A percentile compares a stretch with the other conserved stretches of the same genome.
Conservation (phyloP, 148 eudicot genomes). For the Rhododendron kiyosumense region DNA sequence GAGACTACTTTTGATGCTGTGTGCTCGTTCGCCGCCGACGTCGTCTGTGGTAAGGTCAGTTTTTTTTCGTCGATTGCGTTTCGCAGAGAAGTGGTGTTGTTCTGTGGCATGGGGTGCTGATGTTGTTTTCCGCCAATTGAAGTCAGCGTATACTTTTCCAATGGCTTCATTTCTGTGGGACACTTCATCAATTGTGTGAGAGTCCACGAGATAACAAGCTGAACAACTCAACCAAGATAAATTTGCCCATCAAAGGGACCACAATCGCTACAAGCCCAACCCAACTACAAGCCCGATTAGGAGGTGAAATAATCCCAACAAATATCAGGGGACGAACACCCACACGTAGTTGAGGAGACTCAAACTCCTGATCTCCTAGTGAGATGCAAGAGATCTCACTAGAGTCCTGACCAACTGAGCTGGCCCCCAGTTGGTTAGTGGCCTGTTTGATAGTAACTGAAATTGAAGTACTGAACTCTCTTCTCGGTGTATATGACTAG, state of each 20-base stretch:
- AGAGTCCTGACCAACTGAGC: too few species aligned
- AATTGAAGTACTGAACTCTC: not conserved
- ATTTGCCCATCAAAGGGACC: too few species aligned
- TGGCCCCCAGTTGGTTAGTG: too few species aligned
- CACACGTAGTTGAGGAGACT: not conserved
- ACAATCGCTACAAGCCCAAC: not conserved
- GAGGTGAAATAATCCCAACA: not conserved
- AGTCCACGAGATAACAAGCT: not conserved
- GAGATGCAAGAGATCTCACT: too few species aligned
- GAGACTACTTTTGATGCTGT: constrained; percentile 60
- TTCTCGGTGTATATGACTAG: not conserved
- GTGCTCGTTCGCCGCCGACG: constrained; percentile 62
- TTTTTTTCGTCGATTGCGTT: not conserved
- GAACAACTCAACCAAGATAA: too few species aligned
- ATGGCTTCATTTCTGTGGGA: too few species aligned
- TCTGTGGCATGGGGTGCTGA: not conserved
- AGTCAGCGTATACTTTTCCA: too few species aligned
- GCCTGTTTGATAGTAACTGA: not conserved
- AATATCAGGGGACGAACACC: not conserved
- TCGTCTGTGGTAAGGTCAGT: constrained; percentile 81
- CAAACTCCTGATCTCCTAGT: not conserved
- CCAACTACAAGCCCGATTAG: too few species aligned
- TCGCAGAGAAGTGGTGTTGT: too few species aligned
- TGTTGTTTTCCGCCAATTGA: not conserved
- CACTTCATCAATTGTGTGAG: too few species aligned